Conservation (phyloP, 2,329 filamentous ascomycete genomes). For the Colletotrichum truncatum region DNA sequence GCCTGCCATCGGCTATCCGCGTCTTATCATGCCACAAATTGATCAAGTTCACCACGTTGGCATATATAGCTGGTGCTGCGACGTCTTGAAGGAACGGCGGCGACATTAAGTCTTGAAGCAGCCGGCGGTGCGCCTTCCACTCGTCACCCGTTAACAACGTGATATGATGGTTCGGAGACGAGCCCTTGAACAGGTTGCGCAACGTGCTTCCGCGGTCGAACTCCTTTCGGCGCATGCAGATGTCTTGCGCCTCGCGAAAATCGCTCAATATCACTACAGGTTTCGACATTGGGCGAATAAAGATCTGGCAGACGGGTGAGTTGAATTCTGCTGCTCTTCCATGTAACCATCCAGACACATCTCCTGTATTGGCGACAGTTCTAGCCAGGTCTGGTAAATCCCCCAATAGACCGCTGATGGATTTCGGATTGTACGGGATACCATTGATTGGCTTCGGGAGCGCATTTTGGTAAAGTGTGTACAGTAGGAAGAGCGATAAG, state of each 20-base stretch:
- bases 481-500: not conserved
- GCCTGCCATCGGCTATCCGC: slow-evolving; percentile 37
- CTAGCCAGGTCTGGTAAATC: not conserved
- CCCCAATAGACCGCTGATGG: not conserved
- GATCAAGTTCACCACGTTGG: slow-evolving; percentile 39
- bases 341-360: slow-evolving; percentile 34
- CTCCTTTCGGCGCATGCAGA: slow-evolving; percentile 44
- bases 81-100: slow-evolving; percentile 44
- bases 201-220: slow-evolving; percentile 39
- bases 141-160: slow-evolving; percentile 37
- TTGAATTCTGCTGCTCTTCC: slow-evolving; percentile 35
- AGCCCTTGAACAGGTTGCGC: not conserved
- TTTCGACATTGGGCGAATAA: slow-evolving; percentile 40
- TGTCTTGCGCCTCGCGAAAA: slow-evolving; percentile 43
- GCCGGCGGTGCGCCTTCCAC: slow-evolving; percentile 43
- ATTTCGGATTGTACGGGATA: not conserved
- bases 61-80: slow-evolving; percentile 43
- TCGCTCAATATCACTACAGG: slow-evolving; percentile 43
- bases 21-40: slow-evolving; percentile 44
- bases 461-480: slow-evolving; percentile 29
- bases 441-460: slow-evolving; percentile 23
- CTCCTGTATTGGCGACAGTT: not conserved
- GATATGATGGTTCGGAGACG: slow-evolving; percentile 42
- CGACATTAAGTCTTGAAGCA: slow-evolving; percentile 49
- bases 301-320: slow-evolving; percentile 43